Evolutionary conservation across 768 basidiomycete species (phyloP), one percentile per base, ranked within the genome.

Genomic region (Gautieria morchelliformis): DNA sequence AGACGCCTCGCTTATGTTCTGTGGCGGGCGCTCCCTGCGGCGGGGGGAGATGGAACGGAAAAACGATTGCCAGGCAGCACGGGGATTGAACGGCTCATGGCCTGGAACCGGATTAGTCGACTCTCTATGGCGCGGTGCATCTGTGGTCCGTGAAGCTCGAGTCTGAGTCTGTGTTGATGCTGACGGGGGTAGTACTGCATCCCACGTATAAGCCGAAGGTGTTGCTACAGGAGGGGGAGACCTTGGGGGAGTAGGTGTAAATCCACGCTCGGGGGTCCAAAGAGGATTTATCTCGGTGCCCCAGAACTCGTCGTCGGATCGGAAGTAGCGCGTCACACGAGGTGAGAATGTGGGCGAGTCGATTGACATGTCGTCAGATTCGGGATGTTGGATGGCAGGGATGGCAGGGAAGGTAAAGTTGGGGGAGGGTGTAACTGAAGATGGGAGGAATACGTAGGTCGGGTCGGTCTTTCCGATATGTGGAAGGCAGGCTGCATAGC

Each of bases 391-490:
- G 24, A 30, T n/a, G 66, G 61, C 30, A 42, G 74, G 19, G 24
- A 30, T n/a, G 66, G 61, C 30, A 42, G 74, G 64, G 58, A 73
- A 70, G 30, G 63, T 55, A 53, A 66, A 70, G 27, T 65, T 61
- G 2, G 71, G 72, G 32, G 65, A 64, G 37, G 71, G 70, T 5
- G 76, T 70, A 30, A 79, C 77, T 8, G 74, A 68, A 47, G 70
- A 62, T 11, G 74, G 65, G 63, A 83, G 80, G 64, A 80, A 80
- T 2, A 77, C 75, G 55, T 78, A 77, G 50, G 76, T 65, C 45
- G 71, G 61, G 46, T 70, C 53, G 60, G 61, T 46, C 3, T 51
- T 45, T 7, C 20, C 56, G 3, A 39, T 70, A 60, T 20, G 68
- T 58, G 19, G 65, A 60, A n/a, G 62, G 64, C 30, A 48, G 60